Evolutionary conservation across 2,329 filamentous ascomycete genomes (phyloP).

Genomic region (Ambrosiella cleistominuta): DNA sequence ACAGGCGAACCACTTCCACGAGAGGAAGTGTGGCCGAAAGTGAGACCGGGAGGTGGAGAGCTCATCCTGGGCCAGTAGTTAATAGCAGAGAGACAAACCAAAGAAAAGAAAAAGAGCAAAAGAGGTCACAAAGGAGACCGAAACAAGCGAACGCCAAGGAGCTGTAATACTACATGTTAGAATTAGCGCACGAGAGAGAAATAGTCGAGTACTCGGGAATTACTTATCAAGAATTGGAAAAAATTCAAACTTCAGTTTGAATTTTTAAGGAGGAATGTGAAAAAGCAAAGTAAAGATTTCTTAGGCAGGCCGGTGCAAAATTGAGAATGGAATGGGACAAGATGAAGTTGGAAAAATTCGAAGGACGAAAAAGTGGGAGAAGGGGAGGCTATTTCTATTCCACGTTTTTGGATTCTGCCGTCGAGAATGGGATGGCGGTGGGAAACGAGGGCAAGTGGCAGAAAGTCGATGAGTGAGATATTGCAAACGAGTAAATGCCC

Average conservation of each 20-base stretch:
- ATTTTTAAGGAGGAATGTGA: too few species aligned
- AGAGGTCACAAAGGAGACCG: background rate
- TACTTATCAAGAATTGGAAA: too few species aligned
- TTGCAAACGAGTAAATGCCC: background rate
- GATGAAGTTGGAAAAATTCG: background rate
- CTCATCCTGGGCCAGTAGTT: background rate
- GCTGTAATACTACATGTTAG: background rate
- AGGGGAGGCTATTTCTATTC: background rate
- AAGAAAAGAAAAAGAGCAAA: background rate
- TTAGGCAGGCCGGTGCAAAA: background rate
- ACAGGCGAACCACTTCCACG: background rate
- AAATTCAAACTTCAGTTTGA: too few species aligned
- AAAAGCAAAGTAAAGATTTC: too few species aligned
- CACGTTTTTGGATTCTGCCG: background rate
- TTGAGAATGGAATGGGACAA: conserved; percentile 5
- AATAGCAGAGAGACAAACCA: background rate
- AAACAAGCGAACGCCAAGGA: background rate
- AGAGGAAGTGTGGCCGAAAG: background rate
- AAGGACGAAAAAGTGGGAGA: background rate
- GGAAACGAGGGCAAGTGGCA: background rate
- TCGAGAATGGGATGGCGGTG: background rate
- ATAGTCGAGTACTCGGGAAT: background rate
- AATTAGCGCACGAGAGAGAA: too few species aligned
- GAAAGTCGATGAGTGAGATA: background rate
- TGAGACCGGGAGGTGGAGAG: conserved; percentile 7